Percentiles rank a stretch among this genome's conserved stretches.
Evolutionary conservation across 23 red algal species (phyloP).

Genomic region (Pyropia yezoensis): DNA sequence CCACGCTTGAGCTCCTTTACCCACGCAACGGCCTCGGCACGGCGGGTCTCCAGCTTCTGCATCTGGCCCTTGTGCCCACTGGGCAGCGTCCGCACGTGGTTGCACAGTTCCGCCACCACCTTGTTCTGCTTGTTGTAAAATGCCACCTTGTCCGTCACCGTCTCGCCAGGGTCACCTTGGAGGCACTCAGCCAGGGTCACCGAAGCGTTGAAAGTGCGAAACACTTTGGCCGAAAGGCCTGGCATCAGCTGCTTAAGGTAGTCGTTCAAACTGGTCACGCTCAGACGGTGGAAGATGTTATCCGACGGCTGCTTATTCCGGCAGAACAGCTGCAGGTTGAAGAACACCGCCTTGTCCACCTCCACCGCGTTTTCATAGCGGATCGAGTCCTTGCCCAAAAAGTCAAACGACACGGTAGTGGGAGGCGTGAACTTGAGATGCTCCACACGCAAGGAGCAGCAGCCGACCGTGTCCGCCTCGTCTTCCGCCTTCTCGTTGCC

Average conservation of each 20-base stretch:
- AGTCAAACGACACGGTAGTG: conserved; percentile 71
- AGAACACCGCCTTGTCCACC: conserved; percentile 66
- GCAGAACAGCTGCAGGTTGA: conserved; percentile 65
- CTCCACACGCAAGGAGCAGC: conserved; percentile 95
- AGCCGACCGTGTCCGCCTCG: conserved; percentile 98
- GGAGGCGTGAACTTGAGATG: conserved; percentile 67
- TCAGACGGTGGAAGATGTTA: conserved; percentile 79
- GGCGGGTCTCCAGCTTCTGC: conserved; percentile 61
- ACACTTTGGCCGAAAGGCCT: conserved; percentile 93
- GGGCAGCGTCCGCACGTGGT: conserved; percentile 84
- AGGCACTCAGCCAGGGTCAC: conserved; percentile 33
- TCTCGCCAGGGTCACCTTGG: conserved; percentile 16
- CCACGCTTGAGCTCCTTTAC: conserved; percentile 56
- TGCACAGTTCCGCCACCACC: conserved; percentile 93
- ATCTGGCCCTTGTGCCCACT: conserved; percentile 66
- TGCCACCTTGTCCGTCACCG: conserved; percentile 36
- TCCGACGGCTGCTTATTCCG: conserved; percentile 36
- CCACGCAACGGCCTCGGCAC: conserved; percentile 34
- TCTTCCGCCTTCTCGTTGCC: conserved; percentile 99
- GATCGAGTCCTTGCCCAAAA: conserved; percentile 98
- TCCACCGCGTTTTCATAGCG: conserved; percentile 80
- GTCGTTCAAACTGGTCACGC: conserved; percentile 76
- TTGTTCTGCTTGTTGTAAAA: conserved; percentile 99
- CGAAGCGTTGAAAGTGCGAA: conserved; percentile 98
- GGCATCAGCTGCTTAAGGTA: conserved; percentile 90